Percentiles rank a stretch among this genome's conserved stretches.
These are phyloP conservation scores for Schoenoplectus tabernaemontani DNA, from an alignment of 202 grass and related monocot species.

Conservation along the genomic window DNA sequence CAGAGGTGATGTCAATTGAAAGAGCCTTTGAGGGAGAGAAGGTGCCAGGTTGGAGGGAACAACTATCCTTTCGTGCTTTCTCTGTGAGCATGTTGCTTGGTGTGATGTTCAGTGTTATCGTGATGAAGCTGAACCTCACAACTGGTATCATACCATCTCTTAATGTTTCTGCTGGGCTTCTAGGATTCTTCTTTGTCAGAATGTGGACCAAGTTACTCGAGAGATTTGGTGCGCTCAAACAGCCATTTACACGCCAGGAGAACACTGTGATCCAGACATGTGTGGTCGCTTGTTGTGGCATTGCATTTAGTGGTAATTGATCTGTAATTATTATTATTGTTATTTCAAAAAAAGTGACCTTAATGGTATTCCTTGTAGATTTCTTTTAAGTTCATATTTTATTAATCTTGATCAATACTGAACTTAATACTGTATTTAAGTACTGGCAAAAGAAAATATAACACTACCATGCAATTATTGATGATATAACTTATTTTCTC, in stretches of 20 bases:
- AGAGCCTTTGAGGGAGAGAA: constrained; percentile 32
- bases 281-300: constrained; percentile 14
- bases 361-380: not conserved
- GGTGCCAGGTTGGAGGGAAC: constrained; percentile 34
- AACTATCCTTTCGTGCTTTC: constrained; percentile 28
- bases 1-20: constrained; percentile 25
- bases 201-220: constrained; percentile 54
- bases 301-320: constrained; percentile 29
- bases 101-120: constrained; percentile 40
- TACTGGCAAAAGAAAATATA: not conserved
- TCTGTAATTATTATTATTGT: not conserved
- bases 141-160: constrained; percentile 39
- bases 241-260: constrained; percentile 48
- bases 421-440: not conserved
- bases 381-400: not conserved
- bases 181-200: constrained; percentile 51
- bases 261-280: constrained; percentile 72
- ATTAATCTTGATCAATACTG: not conserved
- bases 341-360: not conserved
- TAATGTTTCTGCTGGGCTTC: constrained; percentile 36
- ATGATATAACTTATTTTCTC: not conserved
- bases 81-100: constrained; percentile 23
- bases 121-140: constrained; percentile 42
- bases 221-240: constrained; percentile 35
- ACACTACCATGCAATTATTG: not conserved